These are phyloP conservation scores for Ganoderma sp. DNA, from an alignment of 1,284 basidiomycete species.

Conservation along the genomic window DNA sequence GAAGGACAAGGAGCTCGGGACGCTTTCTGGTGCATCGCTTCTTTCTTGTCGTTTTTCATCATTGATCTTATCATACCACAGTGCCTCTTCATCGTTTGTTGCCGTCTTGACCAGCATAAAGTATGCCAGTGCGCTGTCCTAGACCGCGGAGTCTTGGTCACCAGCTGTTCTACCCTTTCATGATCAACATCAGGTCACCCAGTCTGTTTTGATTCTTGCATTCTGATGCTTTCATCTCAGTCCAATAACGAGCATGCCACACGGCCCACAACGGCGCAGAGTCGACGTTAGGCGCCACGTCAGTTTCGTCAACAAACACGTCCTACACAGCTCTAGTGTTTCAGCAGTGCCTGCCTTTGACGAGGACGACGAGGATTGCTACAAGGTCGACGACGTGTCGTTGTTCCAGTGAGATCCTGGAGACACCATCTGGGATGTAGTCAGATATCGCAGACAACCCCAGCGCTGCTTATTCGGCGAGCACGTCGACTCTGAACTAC, in stretches of 20 bases:
- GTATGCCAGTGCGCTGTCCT: too few relatives aligned
- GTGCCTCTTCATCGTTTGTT: neutral
- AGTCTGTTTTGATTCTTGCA: neutral
- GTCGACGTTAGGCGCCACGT: conserved; percentile 96
- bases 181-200: neutral
- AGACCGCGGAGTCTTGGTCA: too few relatives aligned
- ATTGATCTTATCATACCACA: neutral
- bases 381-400: too few relatives aligned
- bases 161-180: neutral
- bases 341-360: conserved; percentile 34
- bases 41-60: neutral
- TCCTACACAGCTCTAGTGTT: conserved; percentile 50
- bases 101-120: neutral
- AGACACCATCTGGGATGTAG: neutral
- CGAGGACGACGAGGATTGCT: conserved; percentile 51
- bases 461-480: neutral
- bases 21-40: conserved; percentile 67
- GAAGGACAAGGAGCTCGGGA: conserved; percentile 66
- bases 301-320: conserved; percentile 82
- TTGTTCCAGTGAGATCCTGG: conserved; percentile 10
- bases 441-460: neutral
- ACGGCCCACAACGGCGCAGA: conserved; percentile 80
- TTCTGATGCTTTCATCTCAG: neutral
- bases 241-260: conserved; percentile 85
- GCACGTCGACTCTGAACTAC: neutral